Evolutionary conservation across 1,139 yeast genomes (phyloP).

Genomic region (Zygosaccharomyces pseudobailii): DNA sequence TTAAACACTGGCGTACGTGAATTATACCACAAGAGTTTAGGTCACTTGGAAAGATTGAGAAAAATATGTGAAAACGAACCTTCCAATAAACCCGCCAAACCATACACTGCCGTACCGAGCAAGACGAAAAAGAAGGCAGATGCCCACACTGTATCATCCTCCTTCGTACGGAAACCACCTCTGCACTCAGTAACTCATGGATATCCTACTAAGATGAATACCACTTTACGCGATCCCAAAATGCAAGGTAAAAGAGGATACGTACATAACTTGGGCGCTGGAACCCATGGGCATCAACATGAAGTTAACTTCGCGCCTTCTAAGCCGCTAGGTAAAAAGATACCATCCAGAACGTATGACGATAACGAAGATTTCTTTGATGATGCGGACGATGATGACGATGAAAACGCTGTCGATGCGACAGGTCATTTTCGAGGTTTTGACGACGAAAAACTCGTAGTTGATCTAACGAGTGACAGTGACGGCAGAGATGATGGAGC

Average conservation of each 20-base stretch:
- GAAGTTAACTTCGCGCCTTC: conserved; percentile 25
- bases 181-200: conserved; percentile 3
- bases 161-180: conserved; percentile 6
- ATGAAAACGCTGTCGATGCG: conserved; percentile 14
- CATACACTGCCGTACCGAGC: conserved; percentile 1
- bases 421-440: conserved; percentile 3
- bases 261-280: conserved; percentile 1
- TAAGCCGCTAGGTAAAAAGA: conserved; percentile 32
- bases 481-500: conserved; percentile 11
- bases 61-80: conserved; percentile 17
- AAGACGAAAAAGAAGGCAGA: not conserved
- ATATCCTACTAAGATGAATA: conserved; percentile 14
- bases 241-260: conserved; percentile 4
- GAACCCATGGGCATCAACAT: conserved; percentile 7
- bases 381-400: conserved; percentile 35
- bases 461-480: conserved; percentile 13
- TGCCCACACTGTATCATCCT: conserved; percentile 2
- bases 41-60: conserved; percentile 38
- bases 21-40: conserved; percentile 32
- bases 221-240: conserved; percentile 14
- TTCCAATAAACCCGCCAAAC: conserved; percentile 1
- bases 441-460: conserved; percentile 9
- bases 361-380: conserved; percentile 74
- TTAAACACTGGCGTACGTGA: conserved; percentile 37
- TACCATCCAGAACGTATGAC: not conserved